Evolutionary conservation across 2,329 filamentous ascomycete genomes (phyloP).

Genomic region (Phyllosticta citriasiana): DNA sequence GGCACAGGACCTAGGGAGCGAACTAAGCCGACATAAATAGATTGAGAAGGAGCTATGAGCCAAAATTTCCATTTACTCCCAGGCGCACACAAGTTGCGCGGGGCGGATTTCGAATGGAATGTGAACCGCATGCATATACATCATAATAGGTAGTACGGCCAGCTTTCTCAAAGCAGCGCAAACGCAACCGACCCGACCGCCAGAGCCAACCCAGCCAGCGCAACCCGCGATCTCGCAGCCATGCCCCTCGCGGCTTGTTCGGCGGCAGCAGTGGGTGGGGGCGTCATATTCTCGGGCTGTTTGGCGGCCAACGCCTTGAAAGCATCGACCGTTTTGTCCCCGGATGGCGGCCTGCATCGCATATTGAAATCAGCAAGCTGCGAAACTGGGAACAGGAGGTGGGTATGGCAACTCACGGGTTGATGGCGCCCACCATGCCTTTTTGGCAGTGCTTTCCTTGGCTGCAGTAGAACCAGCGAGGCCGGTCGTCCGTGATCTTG

Average conservation of each 20-base stretch:
- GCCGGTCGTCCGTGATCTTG: slow-evolving; percentile 56
- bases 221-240: not conserved
- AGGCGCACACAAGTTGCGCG: too few relatives aligned
- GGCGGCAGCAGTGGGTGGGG: slow-evolving; percentile 16
- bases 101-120: too few relatives aligned
- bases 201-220: not conserved
- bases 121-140: too few relatives aligned
- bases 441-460: slow-evolving; percentile 63
- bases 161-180: not conserved
- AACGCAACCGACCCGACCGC: not conserved
- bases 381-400: not conserved
- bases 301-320: slow-evolving; percentile 28
- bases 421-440: slow-evolving; percentile 69
- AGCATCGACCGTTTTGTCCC: slow-evolving; percentile 25
- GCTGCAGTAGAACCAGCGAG: slow-evolving; percentile 72
- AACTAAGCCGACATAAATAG: too few relatives aligned
- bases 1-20: too few relatives aligned
- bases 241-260: not conserved
- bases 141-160: not conserved
- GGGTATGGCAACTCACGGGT: slow-evolving; percentile 46
- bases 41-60: too few relatives aligned
- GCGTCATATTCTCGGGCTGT: slow-evolving; percentile 32
- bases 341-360: slow-evolving; percentile 19
- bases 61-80: too few relatives aligned
- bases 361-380: slow-evolving; percentile 14